Evolutionary conservation across 176 grass and related monocot genomes (phyloP).

Genomic region (Cenchrus purpureus): DNA sequence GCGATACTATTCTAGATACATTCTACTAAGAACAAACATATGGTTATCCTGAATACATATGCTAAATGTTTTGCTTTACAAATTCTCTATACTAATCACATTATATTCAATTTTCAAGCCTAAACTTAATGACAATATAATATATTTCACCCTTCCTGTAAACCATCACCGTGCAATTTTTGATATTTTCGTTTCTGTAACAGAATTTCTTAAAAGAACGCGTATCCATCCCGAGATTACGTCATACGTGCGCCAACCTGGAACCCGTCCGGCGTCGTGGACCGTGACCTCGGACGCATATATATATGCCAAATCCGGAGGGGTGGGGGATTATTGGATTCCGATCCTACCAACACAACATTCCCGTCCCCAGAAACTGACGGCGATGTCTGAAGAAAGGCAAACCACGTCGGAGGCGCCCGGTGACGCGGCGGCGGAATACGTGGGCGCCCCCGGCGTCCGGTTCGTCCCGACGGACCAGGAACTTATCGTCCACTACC

Average conservation of each 20-base stretch:
- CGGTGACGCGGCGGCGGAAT: neutral
- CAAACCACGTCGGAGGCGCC: neutral
- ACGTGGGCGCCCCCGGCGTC: neutral
- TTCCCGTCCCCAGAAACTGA: neutral
- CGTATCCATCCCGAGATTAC: neutral
- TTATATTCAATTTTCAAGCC: neutral
- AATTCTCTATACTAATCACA: neutral
- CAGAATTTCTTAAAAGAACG: neutral
- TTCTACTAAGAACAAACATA: neutral
- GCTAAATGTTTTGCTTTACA: neutral
- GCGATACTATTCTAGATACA: neutral
- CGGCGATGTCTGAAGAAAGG: constrained; percentile 1
- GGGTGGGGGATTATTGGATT: neutral
- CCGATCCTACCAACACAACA: neutral
- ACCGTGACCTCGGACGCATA: neutral
- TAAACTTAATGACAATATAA: too few species aligned
- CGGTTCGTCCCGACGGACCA: neutral
- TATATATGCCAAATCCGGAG: neutral
- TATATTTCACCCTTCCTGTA: neutral
- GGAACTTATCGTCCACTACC: constrained; percentile 9
- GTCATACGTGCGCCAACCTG: neutral
- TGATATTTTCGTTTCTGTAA: neutral
- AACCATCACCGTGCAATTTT: neutral
- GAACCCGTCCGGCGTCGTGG: neutral
- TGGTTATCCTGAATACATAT: neutral